Percentiles rank a stretch among this genome's conserved stretches.
Evolutionary conservation across 306 rosid species (phyloP).

Genomic region (Calophaca sinica): DNA sequence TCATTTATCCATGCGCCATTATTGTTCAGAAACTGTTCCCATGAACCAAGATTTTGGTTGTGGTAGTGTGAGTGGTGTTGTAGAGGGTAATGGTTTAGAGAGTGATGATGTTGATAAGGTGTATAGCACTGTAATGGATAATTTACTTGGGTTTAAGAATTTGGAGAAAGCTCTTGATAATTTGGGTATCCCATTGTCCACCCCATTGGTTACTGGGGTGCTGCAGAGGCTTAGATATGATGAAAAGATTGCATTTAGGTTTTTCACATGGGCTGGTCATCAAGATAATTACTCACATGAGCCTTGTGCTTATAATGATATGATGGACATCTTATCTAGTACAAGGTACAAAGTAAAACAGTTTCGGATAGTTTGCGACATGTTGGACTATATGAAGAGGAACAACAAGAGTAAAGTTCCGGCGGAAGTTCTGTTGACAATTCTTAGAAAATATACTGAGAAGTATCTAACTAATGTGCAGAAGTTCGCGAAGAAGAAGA

Average conservation of each 20-base stretch:
- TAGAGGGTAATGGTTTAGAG: conserved; percentile 37
- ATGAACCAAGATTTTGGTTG: conserved; percentile 42
- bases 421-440: conserved; percentile 64
- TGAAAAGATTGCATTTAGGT: conserved; percentile 85
- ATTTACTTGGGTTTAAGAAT: conserved; percentile 55
- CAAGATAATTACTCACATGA: conserved; percentile 81
- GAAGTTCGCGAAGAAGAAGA: conserved; percentile 87
- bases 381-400: conserved; percentile 92
- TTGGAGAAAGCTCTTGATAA: conserved; percentile 74
- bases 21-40: conserved; percentile 56
- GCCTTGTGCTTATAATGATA: conserved; percentile 67
- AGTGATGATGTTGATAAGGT: conserved; percentile 54
- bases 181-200: conserved; percentile 58
- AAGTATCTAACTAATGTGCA: conserved; percentile 80
- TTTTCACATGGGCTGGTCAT: conserved; percentile 87
- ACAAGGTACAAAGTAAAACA: conserved; percentile 79
- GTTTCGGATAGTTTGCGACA: conserved; percentile 83
- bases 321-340: conserved; percentile 85
- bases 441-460: conserved; percentile 76
- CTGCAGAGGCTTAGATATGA: conserved; percentile 75
- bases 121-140: conserved; percentile 56
- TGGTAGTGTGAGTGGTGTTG: conserved; percentile 37
- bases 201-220: conserved; percentile 72
- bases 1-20: conserved; percentile 42
- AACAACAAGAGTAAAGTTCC: conserved; percentile 68